Base-by-base conservation (phyloP, 805 yeast species). In the Myxozyma sirexii region DNA sequence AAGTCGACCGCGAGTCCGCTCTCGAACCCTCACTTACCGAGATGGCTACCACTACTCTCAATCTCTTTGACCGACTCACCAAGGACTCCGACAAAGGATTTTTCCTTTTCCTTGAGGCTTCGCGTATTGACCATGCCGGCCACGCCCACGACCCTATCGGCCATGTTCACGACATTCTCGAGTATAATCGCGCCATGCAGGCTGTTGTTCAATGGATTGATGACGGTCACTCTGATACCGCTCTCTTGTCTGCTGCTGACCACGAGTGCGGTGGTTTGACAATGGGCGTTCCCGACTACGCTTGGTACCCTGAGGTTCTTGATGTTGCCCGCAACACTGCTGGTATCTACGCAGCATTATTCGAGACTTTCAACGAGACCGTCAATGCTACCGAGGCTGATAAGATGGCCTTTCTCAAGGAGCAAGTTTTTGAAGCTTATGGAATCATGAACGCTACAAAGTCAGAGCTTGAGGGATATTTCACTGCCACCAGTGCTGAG, bases 221-320 rank as follows among this genome's bases (percentile, higher is more conserved):
- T 66, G 71, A 78, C 7, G 48, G 47, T 15, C 90, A 87, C 52
- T 84, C 82, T 12, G 97, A 90, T 67, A 90, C 97, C 2, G 77
- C 87, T 46, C 81, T 90, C 42, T 78, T 92, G 43, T 84, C 93
- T 26, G 90, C 97, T 1, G 87, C 96, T 24, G 97, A 92, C 73
- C 98, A 92, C 76, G 98, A 92, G 73, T 92, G 97, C 26, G 98
- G 98, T 63, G 98, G 97, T 0, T 79, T 92, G 64, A 87, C 88
- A n/a, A 82, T 89, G 47, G 90, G 96, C 0, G 83, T 92, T 72
- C 97, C 97, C 1, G 96, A 90, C 59, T 91, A 91, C 70, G 70
- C 84, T 59, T 92, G 97, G 97, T 82, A 80, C 68, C 98, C 97
- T 0, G 84, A 87, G 70, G 89, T 83, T 19, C 79, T 92, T 57